Evolutionary conservation across 352 stramenopile genomes (phyloP), one percentile per base, ranked within the genome.

Genomic region (Pythium apleroticum): DNA sequence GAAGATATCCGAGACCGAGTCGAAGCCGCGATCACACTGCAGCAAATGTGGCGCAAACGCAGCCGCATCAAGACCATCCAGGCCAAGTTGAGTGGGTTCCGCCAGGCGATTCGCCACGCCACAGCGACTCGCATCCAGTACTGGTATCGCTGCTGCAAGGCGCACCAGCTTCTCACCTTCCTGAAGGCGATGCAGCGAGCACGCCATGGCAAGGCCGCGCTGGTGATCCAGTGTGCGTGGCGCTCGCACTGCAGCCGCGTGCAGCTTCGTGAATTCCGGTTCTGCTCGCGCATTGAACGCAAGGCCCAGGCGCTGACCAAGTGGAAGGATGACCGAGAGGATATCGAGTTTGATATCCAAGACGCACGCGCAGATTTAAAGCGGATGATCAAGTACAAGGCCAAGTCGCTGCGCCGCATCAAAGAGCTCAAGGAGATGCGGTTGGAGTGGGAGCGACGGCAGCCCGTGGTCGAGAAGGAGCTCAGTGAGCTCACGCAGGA

Each of bases 361-460:
- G 84, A 95, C 46, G 76, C 81, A 0, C 75, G 76, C 4, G 57
- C 56, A 3, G 84, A 93, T 64, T 60, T 91, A 2, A 88, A 88
- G 54, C 80, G 80, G 1, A 57, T 90, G n/a, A 76, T 88, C 63
- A 86, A 86, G 65, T 89, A 89, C 73, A 88, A 90, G 59, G 78
- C 78, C 33, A 92, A 91, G 70, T 72, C 80, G 14, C 61, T 91
- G 4, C 73, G 80, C 8, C 80, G 84, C 9, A 82, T 91, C 45
- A 85, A 88, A 43, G 84, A 95, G 65, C 66, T 95, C 24, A 91
- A 91, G 56, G 74, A 77, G 2, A 91, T 91, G 77, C 78, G 77
- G 12, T 72, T 93, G 52, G 81, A 93, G n/a, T 95, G 86, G 83
- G 84, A 95, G 61, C 74, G 82, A 19, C 79, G 84, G 9, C 83